Evolutionary conservation across 306 rosid genomes (phyloP).

Genomic region (Acmispon strigosus): DNA sequence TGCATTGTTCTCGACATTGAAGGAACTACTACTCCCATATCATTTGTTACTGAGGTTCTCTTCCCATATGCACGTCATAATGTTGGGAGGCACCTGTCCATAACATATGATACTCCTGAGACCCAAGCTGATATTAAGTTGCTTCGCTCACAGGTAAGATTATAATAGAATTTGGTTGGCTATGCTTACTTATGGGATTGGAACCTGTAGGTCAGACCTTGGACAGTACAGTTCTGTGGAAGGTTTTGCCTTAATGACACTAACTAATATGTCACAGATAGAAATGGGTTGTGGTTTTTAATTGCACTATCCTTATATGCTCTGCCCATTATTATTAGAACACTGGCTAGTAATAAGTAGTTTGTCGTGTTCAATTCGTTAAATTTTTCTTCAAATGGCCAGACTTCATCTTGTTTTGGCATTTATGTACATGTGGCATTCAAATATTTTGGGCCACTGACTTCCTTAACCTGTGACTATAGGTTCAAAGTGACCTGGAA

Average conservation of each 20-base stretch:
- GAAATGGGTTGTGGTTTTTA: not conserved
- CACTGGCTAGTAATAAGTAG: not conserved
- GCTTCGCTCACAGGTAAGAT: constrained; percentile 54
- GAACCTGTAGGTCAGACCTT: not conserved
- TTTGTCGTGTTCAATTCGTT: not conserved
- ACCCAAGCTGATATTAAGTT: constrained; percentile 65
- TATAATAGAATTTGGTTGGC: not conserved
- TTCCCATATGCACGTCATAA: constrained; percentile 72
- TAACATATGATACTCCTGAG: constrained; percentile 55
- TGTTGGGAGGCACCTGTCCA: constrained; percentile 67
- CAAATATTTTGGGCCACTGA: not conserved
- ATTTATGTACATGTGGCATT: not conserved
- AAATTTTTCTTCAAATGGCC: not conserved
- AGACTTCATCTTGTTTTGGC: not conserved
- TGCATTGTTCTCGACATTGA: constrained; percentile 86
- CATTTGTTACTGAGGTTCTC: constrained; percentile 76
- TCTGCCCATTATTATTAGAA: not conserved
- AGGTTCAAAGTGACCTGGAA: constrained; percentile 74
- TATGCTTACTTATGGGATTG: not conserved
- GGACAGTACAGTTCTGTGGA: too few relatives aligned
- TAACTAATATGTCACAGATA: not conserved
- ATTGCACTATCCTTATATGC: not conserved
- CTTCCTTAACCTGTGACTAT: constrained; percentile 6
- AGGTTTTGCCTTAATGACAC: not conserved
- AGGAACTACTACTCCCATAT: constrained; percentile 85